Evolutionary conservation across 345 rosid genomes (phyloP).

Genomic region (Brassica cretica): DNA sequence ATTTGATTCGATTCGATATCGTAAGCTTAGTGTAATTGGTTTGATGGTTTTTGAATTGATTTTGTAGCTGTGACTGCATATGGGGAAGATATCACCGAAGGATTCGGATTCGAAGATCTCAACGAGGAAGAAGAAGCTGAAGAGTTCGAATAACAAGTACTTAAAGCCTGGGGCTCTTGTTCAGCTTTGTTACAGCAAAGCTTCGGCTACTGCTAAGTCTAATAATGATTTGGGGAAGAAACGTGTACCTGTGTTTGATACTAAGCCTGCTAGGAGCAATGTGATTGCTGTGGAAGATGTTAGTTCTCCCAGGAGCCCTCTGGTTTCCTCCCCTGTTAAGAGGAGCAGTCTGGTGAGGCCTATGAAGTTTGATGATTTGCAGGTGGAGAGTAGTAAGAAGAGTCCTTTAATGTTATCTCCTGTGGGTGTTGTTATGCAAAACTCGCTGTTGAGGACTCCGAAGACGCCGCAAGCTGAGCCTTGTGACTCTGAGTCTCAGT

Average conservation of each 20-base stretch:
- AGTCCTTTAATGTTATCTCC: constrained; percentile 71
- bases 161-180: constrained; percentile 88
- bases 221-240: constrained; percentile 77
- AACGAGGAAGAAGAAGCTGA: constrained; percentile 55
- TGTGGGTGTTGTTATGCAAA: constrained; percentile 54
- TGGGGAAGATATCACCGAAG: constrained; percentile 76
- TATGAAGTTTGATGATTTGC: constrained; percentile 31
- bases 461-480: constrained; percentile 65
- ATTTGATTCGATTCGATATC: not conserved
- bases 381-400: constrained; percentile 42
- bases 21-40: not conserved
- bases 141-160: constrained; percentile 58
- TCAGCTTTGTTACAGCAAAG: constrained; percentile 61
- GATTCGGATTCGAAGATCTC: constrained; percentile 48
- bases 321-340: constrained; percentile 60
- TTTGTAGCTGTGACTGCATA: constrained; percentile 22
- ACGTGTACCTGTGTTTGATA: constrained; percentile 54
- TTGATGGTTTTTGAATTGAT: not conserved
- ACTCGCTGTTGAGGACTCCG: constrained; percentile 58
- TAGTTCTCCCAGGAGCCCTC: constrained; percentile 53
- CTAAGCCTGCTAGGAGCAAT: constrained; percentile 43
- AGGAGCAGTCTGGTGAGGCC: constrained; percentile 51
- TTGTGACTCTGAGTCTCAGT: constrained; percentile 61
- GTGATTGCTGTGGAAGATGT: constrained; percentile 33
- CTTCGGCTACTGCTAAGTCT: constrained; percentile 50